Evolutionary conservation across 371 early-diverging fungal species (phyloP), one percentile per base, ranked within the genome.

Genomic region (Apophysomyces elegans): DNA sequence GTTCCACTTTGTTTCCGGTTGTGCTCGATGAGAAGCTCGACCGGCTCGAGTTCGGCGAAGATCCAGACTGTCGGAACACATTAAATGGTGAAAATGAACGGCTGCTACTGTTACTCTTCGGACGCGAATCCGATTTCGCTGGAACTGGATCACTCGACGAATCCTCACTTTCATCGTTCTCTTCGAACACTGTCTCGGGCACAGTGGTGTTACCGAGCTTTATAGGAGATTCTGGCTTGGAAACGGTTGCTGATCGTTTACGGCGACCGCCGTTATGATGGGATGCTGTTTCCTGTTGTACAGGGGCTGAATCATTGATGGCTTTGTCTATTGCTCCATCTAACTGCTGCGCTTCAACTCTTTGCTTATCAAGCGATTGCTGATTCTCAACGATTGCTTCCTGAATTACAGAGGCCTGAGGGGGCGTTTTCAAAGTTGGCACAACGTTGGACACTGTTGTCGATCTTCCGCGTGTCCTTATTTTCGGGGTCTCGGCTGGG

Each of bases 391-490:
- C 32, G 3, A 26, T 26, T 26, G 32, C 1, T 26, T 26, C 32
- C 32, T 26, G 32, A 3, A 26, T 26, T 3, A 26, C 32, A 26
- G 32, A 26, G 32, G 32, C 32, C 2, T 26, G 32, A 26, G 46
- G 46, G 6, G 46, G 46, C 46, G 46, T 13, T 45, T 45, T 45
- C 16, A 45, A 18, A n/a, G 13, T 45, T 45, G 46, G 46, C 46
- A 18, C 46, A 13, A 45, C 46, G 16, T 21, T 37, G 21, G 64
- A 64, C 37, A 64, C 44, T 7, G 64, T 64, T 7, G 46, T 50
- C 35, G 64, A 64, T 45, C 64, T 41, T 7, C 64, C 64, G 14
- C 64, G 64, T 7, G 41, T 57, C 39, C 44, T 61, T 7, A 18
- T 7, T 45, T 45, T 45, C 16, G 46, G 46, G n/a, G 46, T 45